phyloP scores from a whole-genome alignment of 148 eudicot genomes.

The Vaccinium myrtillus region DNA sequence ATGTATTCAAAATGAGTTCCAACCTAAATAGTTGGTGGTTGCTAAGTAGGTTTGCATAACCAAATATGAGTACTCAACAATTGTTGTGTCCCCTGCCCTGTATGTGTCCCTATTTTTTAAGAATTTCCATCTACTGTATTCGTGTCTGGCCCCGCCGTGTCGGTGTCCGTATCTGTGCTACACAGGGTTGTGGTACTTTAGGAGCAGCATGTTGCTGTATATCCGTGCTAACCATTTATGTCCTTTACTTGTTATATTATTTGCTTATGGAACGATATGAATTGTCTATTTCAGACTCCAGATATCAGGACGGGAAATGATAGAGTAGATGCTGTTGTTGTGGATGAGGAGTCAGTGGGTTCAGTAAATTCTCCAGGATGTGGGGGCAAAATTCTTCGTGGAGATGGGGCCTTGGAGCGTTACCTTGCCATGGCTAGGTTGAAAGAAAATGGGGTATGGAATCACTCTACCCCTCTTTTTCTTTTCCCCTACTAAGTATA shows the following conservation, averaged over 20 bases:
- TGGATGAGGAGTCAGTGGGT: constrained; percentile 61
- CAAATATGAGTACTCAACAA: neutral
- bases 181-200: neutral
- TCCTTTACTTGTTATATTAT: neutral
- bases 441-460: constrained; percentile 35
- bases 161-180: neutral
- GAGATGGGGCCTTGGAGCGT: constrained; percentile 58
- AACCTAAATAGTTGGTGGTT: neutral
- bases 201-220: neutral
- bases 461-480: neutral
- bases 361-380: constrained; percentile 36
- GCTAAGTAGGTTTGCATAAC: neutral
- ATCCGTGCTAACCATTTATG: neutral
- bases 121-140: neutral
- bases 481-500: neutral
- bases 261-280: neutral
- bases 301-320: constrained; percentile 45
- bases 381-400: constrained; percentile 57
- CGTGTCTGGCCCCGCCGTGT: neutral
- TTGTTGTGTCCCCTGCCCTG: neutral
- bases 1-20: neutral
- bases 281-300: constrained; percentile 40
- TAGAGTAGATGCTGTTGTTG: constrained; percentile 57
- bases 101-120: neutral
- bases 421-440: constrained; percentile 36